Evolutionary conservation across 805 yeast species (phyloP), one percentile per base, ranked within the genome.

Genomic region (Candida jianshihensis): DNA sequence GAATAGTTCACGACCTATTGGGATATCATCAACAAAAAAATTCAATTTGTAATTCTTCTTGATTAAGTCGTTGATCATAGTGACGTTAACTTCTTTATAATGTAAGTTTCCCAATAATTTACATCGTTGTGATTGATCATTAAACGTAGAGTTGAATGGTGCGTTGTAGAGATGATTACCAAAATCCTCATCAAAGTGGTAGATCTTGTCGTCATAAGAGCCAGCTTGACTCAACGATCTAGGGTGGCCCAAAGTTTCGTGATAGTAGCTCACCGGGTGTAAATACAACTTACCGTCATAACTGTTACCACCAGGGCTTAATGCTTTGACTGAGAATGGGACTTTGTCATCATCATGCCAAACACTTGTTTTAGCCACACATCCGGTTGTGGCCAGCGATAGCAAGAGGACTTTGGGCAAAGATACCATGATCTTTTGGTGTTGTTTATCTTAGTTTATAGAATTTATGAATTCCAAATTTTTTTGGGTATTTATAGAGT

Each of bases 1-100:
- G 25, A 43, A 56, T 21, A 39, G 37, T 34, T 55, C 58, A 24
- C 46, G 49, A 17, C 61, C 60, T 10, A 56, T 46, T 15, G 60
- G 60, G n/a, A 53, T 32, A 24, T 49, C 60, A 27, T 52, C 60
- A 26, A 56, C 32, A 39, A 31, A 56, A 38, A 56, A 55, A 38
- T 56, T 54, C 20, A 53, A 36, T 27, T 53, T 46, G 38, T 56
- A 56, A 30, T 56, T 53, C 37, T 37, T 50, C 31, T 47, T 53
- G 24, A 56, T 55, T n/a, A 56, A 41, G 16, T 35, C 36, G 36
- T 55, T 53, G 21, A 56, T 48, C 14, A 45, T 6, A 2, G 59
- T 34, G 5, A 55, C 59, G 30, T 54, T 55, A 12, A 19, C 46
- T 19, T 35, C 38, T 1, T 42, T 43, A 31, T 50, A 50, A 11